Base-by-base conservation (phyloP, 768 basidiomycete species). In the Phanerochaete sordida region DNA sequence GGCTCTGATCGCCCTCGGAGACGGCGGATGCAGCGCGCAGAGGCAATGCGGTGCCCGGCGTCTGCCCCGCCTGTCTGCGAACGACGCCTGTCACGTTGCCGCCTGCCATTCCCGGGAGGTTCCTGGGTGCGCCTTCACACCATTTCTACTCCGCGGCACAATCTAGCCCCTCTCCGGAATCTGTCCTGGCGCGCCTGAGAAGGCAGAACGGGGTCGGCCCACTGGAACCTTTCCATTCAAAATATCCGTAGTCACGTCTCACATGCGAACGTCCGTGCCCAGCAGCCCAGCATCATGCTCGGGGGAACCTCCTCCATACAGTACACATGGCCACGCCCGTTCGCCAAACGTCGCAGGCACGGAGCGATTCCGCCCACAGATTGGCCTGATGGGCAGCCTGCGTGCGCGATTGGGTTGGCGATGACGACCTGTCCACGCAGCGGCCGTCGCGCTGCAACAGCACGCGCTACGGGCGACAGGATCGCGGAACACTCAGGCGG, bases 161-260 rank as follows among this genome's bases (percentile, higher is more conserved):
- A 57, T 64, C 62, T 60, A 46, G 59, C 59, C 59, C 58, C 57
- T 60, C 33, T 35, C 44, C 58, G 45, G 62, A 39, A 49, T 53
- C 49, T 59, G 55, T 57, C 43, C 23, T 59, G 45, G 45, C 11
- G 53, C 21, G 39, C 62, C 62, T 23, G 19, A 46, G 49, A 64
- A 60, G 62, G 59, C 1, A 4, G 8, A 27, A 26, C 8, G 6
- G 59, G 39, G 27, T 57, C 62, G 51, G 53, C 11, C 47, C 50
- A 51, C 30, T 64, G 62, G 62, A 60, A 59, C 39, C 62, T 64
- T 64, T 59, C 56, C 37, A 46, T 39, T 56, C 53, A 50, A 43
- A 43, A 43, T n/a, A 59, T 46, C 19, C 47, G 52, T 50, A 60
- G 52, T 61, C 62, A 50, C 56, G 60, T 57, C 62, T 60, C 62